Conservation (phyloP, 192 early-diverging fungal genomes). For the Chytriomyces confervae region DNA sequence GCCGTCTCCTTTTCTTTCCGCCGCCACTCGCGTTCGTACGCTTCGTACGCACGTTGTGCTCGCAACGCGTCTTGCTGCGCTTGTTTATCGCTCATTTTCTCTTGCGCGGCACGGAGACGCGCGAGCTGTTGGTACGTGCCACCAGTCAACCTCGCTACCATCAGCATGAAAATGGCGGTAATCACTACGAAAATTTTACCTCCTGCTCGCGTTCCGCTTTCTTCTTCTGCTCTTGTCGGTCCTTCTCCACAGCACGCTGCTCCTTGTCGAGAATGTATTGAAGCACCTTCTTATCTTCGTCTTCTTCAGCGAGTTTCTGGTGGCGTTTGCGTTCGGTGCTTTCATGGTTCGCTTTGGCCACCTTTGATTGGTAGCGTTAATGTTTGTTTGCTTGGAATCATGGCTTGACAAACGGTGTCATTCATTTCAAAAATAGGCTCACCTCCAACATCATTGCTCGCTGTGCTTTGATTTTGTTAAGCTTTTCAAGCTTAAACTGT, state of each 20-base stretch:
- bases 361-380: slow-evolving; percentile 19
- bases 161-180: no score
- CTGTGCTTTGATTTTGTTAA: slow-evolving; percentile 49
- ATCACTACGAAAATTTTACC: slow-evolving; percentile 24
- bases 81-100: slow-evolving; percentile 68
- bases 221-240: slow-evolving; percentile 46
- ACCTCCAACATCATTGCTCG: slow-evolving; percentile 55
- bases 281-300: slow-evolving; percentile 62
- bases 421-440: slow-evolving; percentile 16
- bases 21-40: slow-evolving; percentile 66
- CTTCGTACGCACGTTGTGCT: slow-evolving; percentile 59
- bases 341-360: slow-evolving; percentile 61
- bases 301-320: slow-evolving; percentile 56
- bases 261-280: slow-evolving; percentile 66
- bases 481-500: slow-evolving; percentile 58
- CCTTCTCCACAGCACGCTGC: slow-evolving; percentile 61
- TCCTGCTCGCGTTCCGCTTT: slow-evolving; percentile 64
- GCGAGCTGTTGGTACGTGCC: background rate
- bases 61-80: slow-evolving; percentile 63
- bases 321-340: slow-evolving; percentile 49
- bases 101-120: slow-evolving; percentile 60
- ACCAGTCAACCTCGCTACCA: no score
- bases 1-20: slow-evolving; percentile 58
- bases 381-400: background rate
- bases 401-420: background rate